Evolutionary conservation across 148 eudicot genomes (phyloP), one percentile per base, ranked within the genome.

Genomic region (Spergularia marina): DNA sequence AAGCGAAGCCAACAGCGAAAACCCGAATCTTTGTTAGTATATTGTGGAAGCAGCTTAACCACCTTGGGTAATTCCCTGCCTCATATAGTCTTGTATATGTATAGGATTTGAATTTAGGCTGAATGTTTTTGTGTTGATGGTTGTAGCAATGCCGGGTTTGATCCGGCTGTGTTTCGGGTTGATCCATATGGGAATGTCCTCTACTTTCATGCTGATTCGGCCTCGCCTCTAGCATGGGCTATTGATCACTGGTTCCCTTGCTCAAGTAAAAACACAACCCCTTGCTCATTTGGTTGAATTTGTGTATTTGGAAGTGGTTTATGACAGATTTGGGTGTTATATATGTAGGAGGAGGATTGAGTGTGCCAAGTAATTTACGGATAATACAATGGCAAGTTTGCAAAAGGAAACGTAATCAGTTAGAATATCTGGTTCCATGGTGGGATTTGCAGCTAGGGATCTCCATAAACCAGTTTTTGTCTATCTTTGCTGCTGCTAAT

Each of bases 221-320:
- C 96, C 76, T 94, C 98, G 0, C 98, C 98, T 77, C 92, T 94
- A 18, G 93, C 96, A 65, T 94, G 98, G 98, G 97, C 89, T 52
- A 84, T 94, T 44, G 97, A 94, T 82, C 98, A 94, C 41, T 94
- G 97, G 96, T 94, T 91, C 79, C 98, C 98, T 80, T 91, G 90
- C 81, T 84, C 98, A 86, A 94, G 98, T 94, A 89, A 84, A 47
- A 11, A 69, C 23, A 55, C 41, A 17, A 14, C 10, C 15, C 39
- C 62, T n/a, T 39, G 25, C 16, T 20, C 17, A 12, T 39, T 66
- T 39, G 13, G 18, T n/a, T 56, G 6, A 16, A 12, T 40, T 20
- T 39, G 17, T 51, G 7, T 36, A 17, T 12, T 18, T 39, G 9
- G 16, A n/a, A 53, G 57, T 15, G 21, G 7, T 64, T 51, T 34